Percentiles rank a stretch among this genome's conserved stretches.
Evolutionary conservation across 2,329 filamentous ascomycete species (phyloP).

Genomic region (Cercospora sp.): DNA sequence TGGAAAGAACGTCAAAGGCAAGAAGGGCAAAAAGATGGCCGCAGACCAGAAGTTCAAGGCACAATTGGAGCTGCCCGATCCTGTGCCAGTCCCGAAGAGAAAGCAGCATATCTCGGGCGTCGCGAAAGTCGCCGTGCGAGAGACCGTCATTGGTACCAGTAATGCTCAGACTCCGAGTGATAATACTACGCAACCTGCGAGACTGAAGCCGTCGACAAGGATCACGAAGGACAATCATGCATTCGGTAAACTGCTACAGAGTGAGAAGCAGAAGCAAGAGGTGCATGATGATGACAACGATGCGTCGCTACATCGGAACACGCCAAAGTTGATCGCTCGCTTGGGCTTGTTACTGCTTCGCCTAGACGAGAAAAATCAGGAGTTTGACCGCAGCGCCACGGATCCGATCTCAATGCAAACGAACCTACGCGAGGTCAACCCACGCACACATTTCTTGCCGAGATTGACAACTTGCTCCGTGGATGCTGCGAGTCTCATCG

Average conservation of each 20-base stretch:
- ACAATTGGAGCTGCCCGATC: constrained; percentile 17
- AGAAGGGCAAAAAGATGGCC: constrained; percentile 7
- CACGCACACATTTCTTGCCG: constrained; percentile 20
- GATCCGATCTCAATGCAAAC: constrained; percentile 16
- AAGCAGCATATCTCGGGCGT: constrained; percentile 3
- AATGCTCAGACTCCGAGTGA: neutral
- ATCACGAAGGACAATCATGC: constrained; percentile 15
- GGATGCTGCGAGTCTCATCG: constrained; percentile 11
- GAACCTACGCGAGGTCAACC: constrained; percentile 8
- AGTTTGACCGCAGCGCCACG: neutral
- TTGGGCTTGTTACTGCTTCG: constrained; percentile 21
- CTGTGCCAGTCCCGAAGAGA: constrained; percentile 11
- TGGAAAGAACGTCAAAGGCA: constrained; percentile 15
- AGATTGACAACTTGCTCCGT: constrained; percentile 18
- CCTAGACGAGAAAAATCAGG: constrained; percentile 7
- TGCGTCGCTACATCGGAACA: neutral
- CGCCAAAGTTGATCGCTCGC: constrained; percentile 17
- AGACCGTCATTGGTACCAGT: neutral
- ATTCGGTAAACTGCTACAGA: constrained; percentile 15
- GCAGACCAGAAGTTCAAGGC: constrained; percentile 14
- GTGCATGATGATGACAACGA: constrained; percentile 12
- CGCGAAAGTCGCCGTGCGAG: neutral
- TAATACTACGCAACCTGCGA: neutral
- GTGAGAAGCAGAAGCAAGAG: constrained; percentile 3
- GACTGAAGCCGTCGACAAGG: constrained; percentile 9